These are phyloP conservation scores for Saccharomyces pastorianus DNA, from an alignment of 1,139 yeast genomes.

Conservation along the genomic window DNA sequence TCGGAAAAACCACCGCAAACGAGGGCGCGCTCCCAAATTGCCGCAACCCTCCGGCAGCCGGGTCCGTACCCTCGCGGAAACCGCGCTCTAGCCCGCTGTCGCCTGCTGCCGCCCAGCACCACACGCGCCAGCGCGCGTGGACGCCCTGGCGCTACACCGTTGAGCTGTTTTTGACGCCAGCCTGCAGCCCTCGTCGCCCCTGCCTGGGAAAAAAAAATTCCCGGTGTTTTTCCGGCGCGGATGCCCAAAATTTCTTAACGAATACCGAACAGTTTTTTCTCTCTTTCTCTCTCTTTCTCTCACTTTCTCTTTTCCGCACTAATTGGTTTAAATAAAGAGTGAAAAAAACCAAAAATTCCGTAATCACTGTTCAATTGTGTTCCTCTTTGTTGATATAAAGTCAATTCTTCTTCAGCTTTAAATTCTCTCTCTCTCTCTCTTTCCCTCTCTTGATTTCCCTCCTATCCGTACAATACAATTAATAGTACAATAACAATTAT, in stretches of 20 bases:
- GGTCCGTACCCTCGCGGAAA: neutral
- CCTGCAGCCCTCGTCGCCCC: neutral
- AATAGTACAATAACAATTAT: constrained; percentile 1
- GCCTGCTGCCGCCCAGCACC: too few relatives aligned
- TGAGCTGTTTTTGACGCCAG: neutral
- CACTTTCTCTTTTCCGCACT: neutral
- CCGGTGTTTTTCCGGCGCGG: neutral
- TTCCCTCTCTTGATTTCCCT: neutral
- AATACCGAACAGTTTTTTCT: neutral
- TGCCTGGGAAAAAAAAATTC: neutral
- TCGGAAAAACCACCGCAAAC: neutral
- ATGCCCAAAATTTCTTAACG: neutral
- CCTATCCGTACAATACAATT: neutral
- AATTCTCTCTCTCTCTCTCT: neutral
- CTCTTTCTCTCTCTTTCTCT: too few relatives aligned
- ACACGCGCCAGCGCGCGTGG: too few relatives aligned
- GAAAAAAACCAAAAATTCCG: neutral
- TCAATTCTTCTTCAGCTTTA: neutral
- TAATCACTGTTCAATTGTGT: neutral
- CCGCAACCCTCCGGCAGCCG: neutral
- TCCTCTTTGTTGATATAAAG: neutral
- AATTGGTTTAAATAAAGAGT: neutral
- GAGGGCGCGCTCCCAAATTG: neutral
- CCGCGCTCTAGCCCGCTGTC: neutral
- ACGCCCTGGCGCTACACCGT: neutral